Percentiles rank a stretch among this genome's conserved stretches.
Evolutionary conservation across 1,284 basidiomycete genomes (phyloP).

Genomic region (Puccinia coronata): DNA sequence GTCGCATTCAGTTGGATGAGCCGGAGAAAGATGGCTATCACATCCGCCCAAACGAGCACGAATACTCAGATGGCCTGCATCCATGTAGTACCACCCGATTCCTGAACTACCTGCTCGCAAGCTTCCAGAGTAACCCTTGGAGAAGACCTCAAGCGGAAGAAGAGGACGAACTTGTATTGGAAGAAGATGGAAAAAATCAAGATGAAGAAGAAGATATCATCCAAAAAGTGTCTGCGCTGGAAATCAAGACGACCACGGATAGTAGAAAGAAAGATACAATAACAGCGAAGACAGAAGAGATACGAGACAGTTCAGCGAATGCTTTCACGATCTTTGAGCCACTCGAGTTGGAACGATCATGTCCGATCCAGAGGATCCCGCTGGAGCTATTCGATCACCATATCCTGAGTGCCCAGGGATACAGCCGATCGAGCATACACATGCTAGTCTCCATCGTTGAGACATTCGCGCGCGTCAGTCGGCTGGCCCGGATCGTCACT

Average conservation of each 20-base stretch:
- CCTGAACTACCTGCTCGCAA: not conserved
- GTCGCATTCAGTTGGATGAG: too few relatives aligned
- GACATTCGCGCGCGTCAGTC: slow-evolving; percentile 2
- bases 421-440: not conserved
- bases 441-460: not conserved
- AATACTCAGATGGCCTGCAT: slow-evolving; percentile 4
- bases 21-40: too few relatives aligned
- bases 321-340: slow-evolving; percentile 22
- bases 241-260: not conserved
- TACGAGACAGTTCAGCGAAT: too few relatives aligned
- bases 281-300: too few relatives aligned
- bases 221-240: not conserved
- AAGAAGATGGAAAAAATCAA: not conserved
- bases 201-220: not conserved
- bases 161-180: not conserved
- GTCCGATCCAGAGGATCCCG: slow-evolving; percentile 8
- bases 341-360: not conserved
- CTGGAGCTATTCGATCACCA: not conserved
- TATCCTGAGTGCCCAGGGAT: not conserved
- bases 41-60: too few relatives aligned
- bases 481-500: slow-evolving; percentile 2
- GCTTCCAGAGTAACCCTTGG: slow-evolving; percentile 29
- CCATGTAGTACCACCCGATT: slow-evolving; percentile 9
- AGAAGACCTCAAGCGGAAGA: not conserved
- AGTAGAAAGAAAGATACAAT: too few relatives aligned